Percentiles rank a stretch among this genome's conserved stretches.
phyloP scores from a whole-genome alignment of 768 basidiomycete species.

The Lepiota venenata region DNA sequence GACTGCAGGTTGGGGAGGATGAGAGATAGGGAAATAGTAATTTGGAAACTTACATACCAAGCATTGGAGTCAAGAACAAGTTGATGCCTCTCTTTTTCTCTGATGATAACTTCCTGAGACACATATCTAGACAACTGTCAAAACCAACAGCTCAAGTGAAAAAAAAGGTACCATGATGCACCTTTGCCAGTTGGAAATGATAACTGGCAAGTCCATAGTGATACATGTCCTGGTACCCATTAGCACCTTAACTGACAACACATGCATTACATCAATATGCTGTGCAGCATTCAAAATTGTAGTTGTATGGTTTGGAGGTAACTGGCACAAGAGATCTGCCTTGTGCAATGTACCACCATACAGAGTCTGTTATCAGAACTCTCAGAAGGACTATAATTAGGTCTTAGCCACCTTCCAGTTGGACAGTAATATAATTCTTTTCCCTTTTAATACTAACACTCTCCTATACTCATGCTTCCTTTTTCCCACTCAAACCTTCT shows the following conservation, averaged over 20 bases:
- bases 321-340: constrained; percentile 67
- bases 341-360: constrained; percentile 69
- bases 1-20: constrained; percentile 45
- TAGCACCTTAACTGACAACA: constrained; percentile 71
- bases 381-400: too few relatives aligned
- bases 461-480: too few relatives aligned
- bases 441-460: too few relatives aligned
- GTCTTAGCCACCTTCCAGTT: too few relatives aligned
- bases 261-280: constrained; percentile 84
- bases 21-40: too few relatives aligned
- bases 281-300: constrained; percentile 79
- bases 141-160: constrained; percentile 1
- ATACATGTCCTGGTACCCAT: constrained; percentile 65
- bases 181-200: constrained; percentile 87
- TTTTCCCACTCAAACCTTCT: too few relatives aligned
- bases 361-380: too few relatives aligned
- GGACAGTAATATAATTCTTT: too few relatives aligned
- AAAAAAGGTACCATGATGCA: constrained; percentile 28
- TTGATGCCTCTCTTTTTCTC: neutral
- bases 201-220: constrained; percentile 72
- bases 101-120: constrained; percentile 68
- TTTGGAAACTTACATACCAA: constrained; percentile 6
- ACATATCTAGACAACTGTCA: constrained; percentile 46
- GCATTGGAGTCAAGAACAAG: neutral
- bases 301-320: constrained; percentile 73